Evolutionary conservation across 2,329 filamentous ascomycete genomes (phyloP).

Genomic region (Bimuria novae-zelandiae): DNA sequence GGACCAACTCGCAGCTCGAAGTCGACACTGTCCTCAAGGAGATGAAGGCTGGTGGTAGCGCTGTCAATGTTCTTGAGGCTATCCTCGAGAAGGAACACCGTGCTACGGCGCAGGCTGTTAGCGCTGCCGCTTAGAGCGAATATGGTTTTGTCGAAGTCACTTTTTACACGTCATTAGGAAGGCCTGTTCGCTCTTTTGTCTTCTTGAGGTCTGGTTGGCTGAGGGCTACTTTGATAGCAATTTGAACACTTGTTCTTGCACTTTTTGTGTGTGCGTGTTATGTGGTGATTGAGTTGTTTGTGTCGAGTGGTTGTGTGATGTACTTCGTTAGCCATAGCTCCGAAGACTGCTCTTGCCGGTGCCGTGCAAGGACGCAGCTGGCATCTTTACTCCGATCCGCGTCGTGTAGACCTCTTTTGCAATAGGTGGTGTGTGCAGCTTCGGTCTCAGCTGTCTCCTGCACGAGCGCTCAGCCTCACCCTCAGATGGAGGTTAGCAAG

Average conservation of each 20-base stretch:
- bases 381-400: too few relatives aligned
- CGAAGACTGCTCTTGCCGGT: too few relatives aligned
- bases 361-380: too few relatives aligned
- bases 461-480: too few relatives aligned
- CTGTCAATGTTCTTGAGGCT: constrained; percentile 53
- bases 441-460: too few relatives aligned
- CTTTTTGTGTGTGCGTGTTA: too few relatives aligned
- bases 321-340: too few relatives aligned
- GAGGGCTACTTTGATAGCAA: background rate
- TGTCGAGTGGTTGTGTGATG: too few relatives aligned
- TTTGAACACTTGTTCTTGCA: constrained; percentile 1
- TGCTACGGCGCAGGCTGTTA: constrained; percentile 49
- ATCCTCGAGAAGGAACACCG: constrained; percentile 53
- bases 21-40: constrained; percentile 61
- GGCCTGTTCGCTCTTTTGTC: constrained; percentile 38
- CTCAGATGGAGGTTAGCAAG: too few relatives aligned
- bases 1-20: constrained; percentile 87
- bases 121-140: constrained; percentile 44
- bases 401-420: too few relatives aligned
- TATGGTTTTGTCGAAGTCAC: background rate
- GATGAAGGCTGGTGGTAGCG: constrained; percentile 55
- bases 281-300: background rate
- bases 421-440: too few relatives aligned
- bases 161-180: background rate
- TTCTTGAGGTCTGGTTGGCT: constrained; percentile 27